Conservation (phyloP, 2,329 filamentous ascomycete species). For the Aspergillus calidoustus region DNA sequence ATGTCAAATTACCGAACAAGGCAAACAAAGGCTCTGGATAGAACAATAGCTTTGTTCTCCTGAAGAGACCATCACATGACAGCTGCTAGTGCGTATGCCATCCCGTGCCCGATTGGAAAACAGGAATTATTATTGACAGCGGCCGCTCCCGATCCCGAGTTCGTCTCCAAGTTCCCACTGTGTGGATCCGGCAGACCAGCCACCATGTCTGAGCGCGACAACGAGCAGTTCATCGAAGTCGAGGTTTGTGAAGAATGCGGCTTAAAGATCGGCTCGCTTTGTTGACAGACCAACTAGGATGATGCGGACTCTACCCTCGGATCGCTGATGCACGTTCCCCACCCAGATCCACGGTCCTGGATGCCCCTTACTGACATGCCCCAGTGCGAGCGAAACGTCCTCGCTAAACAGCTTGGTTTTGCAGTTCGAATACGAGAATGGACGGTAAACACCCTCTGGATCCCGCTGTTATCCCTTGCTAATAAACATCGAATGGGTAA, state of each 20-base stretch:
- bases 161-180: not conserved
- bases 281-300: not conserved
- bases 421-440: constrained; percentile 6
- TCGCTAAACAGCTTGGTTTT: constrained; percentile 2
- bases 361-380: not conserved
- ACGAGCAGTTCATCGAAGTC: constrained; percentile 1
- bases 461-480: not conserved
- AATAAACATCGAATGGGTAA: not conserved
- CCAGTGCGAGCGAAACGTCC: not conserved
- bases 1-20: not conserved
- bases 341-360: not conserved
- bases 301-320: constrained; percentile 4
- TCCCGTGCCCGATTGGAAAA: not conserved
- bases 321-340: not conserved
- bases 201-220: not conserved
- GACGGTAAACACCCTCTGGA: not conserved
- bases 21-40: not conserved
- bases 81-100: not conserved
- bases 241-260: not conserved
- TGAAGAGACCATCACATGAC: not conserved
- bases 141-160: not conserved
- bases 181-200: not conserved
- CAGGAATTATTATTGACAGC: not conserved
- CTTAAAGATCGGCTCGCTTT: not conserved
- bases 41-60: not conserved